phyloP scores from a whole-genome alignment of 176 grass and related monocot genomes.

The Typha latifolia region DNA sequence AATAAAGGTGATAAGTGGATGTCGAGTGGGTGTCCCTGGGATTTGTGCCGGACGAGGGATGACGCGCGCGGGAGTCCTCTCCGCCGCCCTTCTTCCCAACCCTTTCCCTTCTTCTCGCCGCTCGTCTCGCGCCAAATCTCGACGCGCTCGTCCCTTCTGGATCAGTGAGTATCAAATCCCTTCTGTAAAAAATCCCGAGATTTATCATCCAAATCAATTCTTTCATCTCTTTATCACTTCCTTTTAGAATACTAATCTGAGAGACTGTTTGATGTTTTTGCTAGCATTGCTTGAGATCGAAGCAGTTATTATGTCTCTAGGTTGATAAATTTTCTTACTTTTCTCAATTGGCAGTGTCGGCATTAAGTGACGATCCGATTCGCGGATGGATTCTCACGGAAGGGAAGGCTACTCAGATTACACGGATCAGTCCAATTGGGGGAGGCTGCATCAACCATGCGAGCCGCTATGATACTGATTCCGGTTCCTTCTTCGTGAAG shows the following conservation, averaged over 20 bases:
- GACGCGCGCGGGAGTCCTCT: constrained; percentile 34
- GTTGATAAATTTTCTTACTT: not conserved
- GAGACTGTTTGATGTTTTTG: not conserved
- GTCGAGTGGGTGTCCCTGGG: not conserved
- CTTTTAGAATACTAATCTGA: not conserved
- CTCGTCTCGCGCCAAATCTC: not conserved
- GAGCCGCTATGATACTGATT: constrained; percentile 67
- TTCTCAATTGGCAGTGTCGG: constrained; percentile 39
- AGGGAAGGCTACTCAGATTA: constrained; percentile 81
- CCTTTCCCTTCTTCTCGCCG: constrained; percentile 13
- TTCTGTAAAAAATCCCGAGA: too few relatives aligned
- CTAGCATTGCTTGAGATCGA: not conserved
- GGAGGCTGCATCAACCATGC: constrained; percentile 76
- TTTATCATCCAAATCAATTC: too few relatives aligned
- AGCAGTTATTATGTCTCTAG: not conserved
- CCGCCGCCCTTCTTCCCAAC: constrained; percentile 2
- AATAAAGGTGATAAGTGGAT: not conserved
- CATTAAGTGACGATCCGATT: constrained; percentile 56
- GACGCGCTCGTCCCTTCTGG: not conserved
- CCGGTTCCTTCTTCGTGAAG: constrained; percentile 80
- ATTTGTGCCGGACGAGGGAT: constrained; percentile 18
- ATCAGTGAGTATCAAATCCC: not conserved
- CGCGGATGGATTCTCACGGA: constrained; percentile 85
- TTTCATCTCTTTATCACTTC: not conserved
- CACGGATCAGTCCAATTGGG: constrained; percentile 57